Percentiles rank a stretch among this genome's conserved stretches.
These are phyloP conservation scores for Gonapodya prolifera DNA, from an alignment of 192 early-diverging fungal genomes.

Conservation along the genomic window DNA sequence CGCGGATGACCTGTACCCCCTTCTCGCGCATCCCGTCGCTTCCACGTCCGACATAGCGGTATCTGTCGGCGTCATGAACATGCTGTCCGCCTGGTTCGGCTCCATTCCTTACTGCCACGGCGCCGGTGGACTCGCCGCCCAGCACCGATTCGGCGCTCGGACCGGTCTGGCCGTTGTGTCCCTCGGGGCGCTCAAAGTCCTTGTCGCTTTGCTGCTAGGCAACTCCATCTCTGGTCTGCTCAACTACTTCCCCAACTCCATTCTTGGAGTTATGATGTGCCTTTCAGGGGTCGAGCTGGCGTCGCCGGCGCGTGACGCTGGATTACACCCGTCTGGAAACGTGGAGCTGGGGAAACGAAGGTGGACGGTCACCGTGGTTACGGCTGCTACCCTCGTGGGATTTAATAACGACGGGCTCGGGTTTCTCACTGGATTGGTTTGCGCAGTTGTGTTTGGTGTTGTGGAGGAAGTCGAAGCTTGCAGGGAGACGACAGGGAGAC, in stretches of 20 bases:
- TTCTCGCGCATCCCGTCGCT: conserved; percentile 16
- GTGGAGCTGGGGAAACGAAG: conserved; percentile 23
- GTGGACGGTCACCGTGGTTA: conserved; percentile 60
- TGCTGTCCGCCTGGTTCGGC: conserved; percentile 64
- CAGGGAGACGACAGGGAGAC: too few relatives aligned
- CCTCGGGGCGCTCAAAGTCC: conserved; percentile 64
- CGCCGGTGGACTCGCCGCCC: conserved; percentile 81
- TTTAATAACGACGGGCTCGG: conserved; percentile 76
- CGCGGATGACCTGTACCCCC: conserved; percentile 63
- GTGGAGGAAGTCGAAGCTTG: conserved; percentile 4
- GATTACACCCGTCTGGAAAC: conserved; percentile 23
- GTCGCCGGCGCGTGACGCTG: conserved; percentile 33
- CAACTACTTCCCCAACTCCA: conserved; percentile 54
- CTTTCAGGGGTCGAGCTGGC: conserved; percentile 66
- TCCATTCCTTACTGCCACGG: conserved; percentile 60
- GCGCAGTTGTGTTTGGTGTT: conserved; percentile 24
- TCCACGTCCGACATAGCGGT: conserved; percentile 25
- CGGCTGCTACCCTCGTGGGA: conserved; percentile 52
- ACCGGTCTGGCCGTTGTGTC: conserved; percentile 63
- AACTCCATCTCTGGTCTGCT: conserved; percentile 61
- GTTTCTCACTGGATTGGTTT: conserved; percentile 55
- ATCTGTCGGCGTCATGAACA: conserved; percentile 66
- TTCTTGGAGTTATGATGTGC: conserved; percentile 81
- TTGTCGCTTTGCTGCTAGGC: conserved; percentile 71
- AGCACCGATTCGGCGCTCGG: conserved; percentile 87